phyloP scores from a whole-genome alignment of 1,284 basidiomycete genomes.

The Cryptococcus sp. region DNA sequence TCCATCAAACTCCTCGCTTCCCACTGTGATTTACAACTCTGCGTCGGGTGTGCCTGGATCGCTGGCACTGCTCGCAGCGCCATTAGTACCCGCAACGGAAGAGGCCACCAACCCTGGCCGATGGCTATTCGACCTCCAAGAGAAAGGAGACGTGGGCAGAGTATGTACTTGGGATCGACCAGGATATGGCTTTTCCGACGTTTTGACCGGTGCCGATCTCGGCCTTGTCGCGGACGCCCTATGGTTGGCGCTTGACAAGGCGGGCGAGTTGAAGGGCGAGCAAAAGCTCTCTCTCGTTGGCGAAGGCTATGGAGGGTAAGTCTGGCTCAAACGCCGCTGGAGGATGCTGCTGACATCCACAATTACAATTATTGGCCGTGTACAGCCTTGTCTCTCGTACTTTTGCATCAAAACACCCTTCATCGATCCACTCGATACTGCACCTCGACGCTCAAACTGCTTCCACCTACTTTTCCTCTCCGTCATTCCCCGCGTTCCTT shows the following conservation, averaged over 20 bases:
- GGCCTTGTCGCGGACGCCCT: conserved; percentile 40
- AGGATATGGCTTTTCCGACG: conserved; percentile 48
- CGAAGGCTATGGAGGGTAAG: conserved; percentile 49
- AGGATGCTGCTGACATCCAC: neutral
- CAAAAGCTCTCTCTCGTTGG: conserved; percentile 38
- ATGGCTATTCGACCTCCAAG: conserved; percentile 45
- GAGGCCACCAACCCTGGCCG: conserved; percentile 34
- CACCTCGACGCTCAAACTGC: conserved; percentile 49
- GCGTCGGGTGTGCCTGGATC: conserved; percentile 48
- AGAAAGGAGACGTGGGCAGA: conserved; percentile 36
- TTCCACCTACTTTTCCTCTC: conserved; percentile 43
- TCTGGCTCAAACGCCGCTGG: neutral
- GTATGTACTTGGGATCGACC: conserved; percentile 51
- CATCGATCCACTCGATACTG: conserved; percentile 37
- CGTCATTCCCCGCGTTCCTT: conserved; percentile 29
- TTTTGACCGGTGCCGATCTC: conserved; percentile 35
- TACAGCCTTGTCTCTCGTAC: conserved; percentile 40
- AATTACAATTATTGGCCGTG: conserved; percentile 4
- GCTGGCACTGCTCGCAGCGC: conserved; percentile 34
- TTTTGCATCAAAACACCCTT: conserved; percentile 42
- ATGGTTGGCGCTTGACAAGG: conserved; percentile 29
- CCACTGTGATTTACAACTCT: conserved; percentile 45
- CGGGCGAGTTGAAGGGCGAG: conserved; percentile 22
- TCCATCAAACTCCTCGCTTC: conserved; percentile 26
- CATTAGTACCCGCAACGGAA: conserved; percentile 24